Conservation (phyloP, 352 stramenopile species). For the Blastocystis sp. region DNA sequence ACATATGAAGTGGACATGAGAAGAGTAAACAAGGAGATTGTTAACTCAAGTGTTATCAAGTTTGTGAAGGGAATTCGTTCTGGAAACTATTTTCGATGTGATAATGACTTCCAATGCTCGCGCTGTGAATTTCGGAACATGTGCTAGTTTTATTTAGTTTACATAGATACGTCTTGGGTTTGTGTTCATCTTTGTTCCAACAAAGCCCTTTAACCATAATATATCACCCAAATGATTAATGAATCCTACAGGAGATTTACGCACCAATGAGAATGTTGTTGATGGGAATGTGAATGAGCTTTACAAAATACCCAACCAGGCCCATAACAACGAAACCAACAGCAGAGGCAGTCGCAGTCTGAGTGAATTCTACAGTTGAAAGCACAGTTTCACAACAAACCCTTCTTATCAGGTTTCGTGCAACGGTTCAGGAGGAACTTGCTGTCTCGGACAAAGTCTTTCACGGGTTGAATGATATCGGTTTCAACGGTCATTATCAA, state of each 20-base stretch:
- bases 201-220: too few relatives aligned
- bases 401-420: constrained; percentile 95
- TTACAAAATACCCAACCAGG: constrained; percentile 99
- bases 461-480: constrained; percentile 83
- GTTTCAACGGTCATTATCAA: constrained; percentile 38
- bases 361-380: constrained; percentile 79
- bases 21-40: not conserved
- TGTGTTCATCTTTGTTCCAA: not conserved
- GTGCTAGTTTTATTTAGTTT: not conserved
- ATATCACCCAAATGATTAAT: too few relatives aligned
- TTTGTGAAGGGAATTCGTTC: not conserved
- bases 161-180: not conserved
- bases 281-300: constrained; percentile 99
- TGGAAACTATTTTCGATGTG: not conserved
- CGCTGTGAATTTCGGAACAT: constrained; percentile 29
- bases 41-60: not conserved
- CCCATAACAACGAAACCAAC: constrained; percentile 98
- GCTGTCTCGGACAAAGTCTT: constrained; percentile 92
- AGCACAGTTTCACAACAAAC: constrained; percentile 64
- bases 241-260: constrained; percentile 64
- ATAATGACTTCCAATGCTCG: not conserved
- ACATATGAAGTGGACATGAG: not conserved
- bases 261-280: constrained; percentile 97
- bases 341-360: constrained; percentile 84
- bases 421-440: constrained; percentile 96